Percentiles rank a stretch among this genome's conserved stretches.
These are phyloP conservation scores for Orbilia ellipsospora DNA, from an alignment of 2,329 filamentous ascomycete species.

Conservation along the genomic window DNA sequence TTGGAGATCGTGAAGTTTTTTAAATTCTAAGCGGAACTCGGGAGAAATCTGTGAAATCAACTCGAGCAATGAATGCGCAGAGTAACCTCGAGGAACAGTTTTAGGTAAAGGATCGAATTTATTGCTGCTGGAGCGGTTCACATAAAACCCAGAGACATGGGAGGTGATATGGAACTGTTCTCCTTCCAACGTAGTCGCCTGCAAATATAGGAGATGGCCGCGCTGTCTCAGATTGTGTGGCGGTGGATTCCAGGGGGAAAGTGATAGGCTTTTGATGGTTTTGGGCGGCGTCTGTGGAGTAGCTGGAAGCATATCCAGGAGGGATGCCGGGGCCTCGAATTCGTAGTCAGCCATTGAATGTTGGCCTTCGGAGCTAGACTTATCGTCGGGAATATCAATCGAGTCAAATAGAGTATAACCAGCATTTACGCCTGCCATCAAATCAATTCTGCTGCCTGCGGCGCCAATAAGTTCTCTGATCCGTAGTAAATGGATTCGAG, in stretches of 20 bases:
- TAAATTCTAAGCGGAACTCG: slow-evolving; percentile 81
- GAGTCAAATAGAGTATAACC: slow-evolving; percentile 88
- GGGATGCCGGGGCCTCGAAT: slow-evolving; percentile 73
- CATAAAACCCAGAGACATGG: slow-evolving; percentile 93
- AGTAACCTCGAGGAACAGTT: slow-evolving; percentile 78
- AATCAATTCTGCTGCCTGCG: slow-evolving; percentile 86
- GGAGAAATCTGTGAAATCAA: slow-evolving; percentile 83
- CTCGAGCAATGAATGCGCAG: slow-evolving; percentile 85
- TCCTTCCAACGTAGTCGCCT: slow-evolving; percentile 89
- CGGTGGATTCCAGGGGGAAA: slow-evolving; percentile 96
- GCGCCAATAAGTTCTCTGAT: slow-evolving; percentile 93
- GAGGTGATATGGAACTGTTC: slow-evolving; percentile 94
- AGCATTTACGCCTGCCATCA: slow-evolving; percentile 83
- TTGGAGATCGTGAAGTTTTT: slow-evolving; percentile 83
- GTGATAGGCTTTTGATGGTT: slow-evolving; percentile 86
- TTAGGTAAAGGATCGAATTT: slow-evolving; percentile 93
- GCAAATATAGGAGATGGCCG: slow-evolving; percentile 90
- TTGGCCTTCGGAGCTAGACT: slow-evolving; percentile 64
- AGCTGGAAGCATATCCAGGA: slow-evolving; percentile 77
- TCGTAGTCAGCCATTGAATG: slow-evolving; percentile 78
- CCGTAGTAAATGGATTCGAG: slow-evolving; percentile 90
- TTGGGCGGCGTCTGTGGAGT: slow-evolving; percentile 75
- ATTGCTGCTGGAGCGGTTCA: slow-evolving; percentile 94
- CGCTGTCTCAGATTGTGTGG: slow-evolving; percentile 90
- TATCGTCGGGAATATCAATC: slow-evolving; percentile 66